Conservation (phyloP, 768 basidiomycete species). For the Podaxis sp. region DNA sequence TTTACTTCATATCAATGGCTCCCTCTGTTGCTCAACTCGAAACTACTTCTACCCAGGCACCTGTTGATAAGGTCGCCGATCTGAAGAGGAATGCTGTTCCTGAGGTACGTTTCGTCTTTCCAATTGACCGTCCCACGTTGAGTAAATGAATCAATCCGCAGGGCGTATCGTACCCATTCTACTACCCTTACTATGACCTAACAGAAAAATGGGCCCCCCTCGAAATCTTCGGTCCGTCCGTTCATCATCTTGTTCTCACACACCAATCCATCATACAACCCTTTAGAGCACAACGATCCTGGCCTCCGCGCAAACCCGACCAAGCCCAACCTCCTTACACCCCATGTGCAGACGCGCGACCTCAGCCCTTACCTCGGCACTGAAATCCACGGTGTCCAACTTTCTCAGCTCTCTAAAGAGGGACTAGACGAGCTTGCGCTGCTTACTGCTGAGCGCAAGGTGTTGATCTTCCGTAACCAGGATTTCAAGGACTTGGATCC, state of each 20-base stretch:
- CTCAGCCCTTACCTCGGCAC: conserved; percentile 55
- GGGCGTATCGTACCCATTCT: conserved; percentile 48
- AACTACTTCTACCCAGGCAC: background rate
- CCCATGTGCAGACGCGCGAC: conserved; percentile 29
- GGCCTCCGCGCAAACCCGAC: conserved; percentile 47
- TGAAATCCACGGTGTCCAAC: conserved; percentile 49
- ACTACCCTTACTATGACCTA: conserved; percentile 45
- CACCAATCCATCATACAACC: too few species aligned
- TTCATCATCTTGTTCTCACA: too few species aligned
- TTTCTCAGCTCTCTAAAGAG: conserved; percentile 50
- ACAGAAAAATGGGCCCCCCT: conserved; percentile 51
- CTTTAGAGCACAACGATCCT: conserved; percentile 40
- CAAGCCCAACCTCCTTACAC: conserved; percentile 49
- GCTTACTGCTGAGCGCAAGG: conserved; percentile 50
- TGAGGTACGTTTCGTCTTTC: background rate
- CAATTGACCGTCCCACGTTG: background rate
- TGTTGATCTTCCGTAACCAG: conserved; percentile 58
- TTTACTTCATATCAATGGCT: background rate
- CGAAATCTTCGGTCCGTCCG: conserved; percentile 41
- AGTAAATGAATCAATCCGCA: conserved; percentile 14
- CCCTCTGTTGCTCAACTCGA: background rate
- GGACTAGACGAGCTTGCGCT: conserved; percentile 56
- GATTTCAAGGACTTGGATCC: conserved; percentile 57
- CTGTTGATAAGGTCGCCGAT: background rate
- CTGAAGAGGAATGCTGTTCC: background rate